Percentiles rank a stretch among this genome's conserved stretches.
Evolutionary conservation across 345 rosid genomes (phyloP).

Genomic region (Citrus medica): DNA sequence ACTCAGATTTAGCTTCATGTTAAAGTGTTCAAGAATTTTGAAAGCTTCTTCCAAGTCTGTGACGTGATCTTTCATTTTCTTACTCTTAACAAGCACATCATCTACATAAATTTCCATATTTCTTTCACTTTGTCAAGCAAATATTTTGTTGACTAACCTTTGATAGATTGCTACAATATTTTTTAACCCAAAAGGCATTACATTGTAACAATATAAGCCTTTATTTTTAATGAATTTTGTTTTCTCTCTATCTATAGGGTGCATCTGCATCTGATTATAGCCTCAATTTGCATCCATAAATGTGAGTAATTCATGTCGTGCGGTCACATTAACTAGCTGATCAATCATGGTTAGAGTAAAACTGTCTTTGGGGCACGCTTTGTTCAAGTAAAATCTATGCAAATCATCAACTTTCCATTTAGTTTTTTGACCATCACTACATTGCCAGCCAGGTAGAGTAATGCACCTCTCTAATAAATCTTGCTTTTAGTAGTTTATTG

Average conservation of each 20-base stretch:
- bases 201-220: no score
- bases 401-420: neutral
- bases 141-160: neutral
- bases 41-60: neutral
- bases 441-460: neutral
- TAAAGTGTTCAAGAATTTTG: no score
- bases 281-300: neutral
- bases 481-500: no score
- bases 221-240: neutral
- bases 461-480: neutral
- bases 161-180: neutral
- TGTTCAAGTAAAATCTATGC: neutral
- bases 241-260: neutral
- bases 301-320: neutral
- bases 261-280: neutral
- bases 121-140: accelerated
- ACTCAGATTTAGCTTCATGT: neutral
- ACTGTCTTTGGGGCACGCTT: neutral
- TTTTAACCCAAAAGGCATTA: neutral
- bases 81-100: neutral
- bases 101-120: neutral
- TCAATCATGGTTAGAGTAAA: accelerated
- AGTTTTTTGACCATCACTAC: neutral
- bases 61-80: neutral
- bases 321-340: neutral